Conservation (phyloP, 768 basidiomycete genomes). For the Strobilomyces dryophilus region DNA sequence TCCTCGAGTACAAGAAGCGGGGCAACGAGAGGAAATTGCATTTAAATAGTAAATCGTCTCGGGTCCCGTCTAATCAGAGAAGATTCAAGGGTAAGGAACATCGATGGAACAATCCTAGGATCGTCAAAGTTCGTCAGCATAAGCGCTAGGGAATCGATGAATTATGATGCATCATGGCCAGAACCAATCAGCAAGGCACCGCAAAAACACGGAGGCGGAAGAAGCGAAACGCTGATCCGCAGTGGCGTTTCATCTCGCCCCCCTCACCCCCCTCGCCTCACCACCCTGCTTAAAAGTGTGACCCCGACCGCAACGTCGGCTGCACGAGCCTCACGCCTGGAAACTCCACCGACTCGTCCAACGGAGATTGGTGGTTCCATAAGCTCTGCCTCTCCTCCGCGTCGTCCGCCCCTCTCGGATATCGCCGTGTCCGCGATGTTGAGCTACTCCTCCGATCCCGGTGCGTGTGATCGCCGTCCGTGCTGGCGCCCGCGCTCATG, state of each 20-base stretch:
- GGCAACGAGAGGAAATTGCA: too few species aligned
- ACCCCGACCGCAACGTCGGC: slow-evolving; percentile 13
- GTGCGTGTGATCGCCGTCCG: slow-evolving; percentile 12
- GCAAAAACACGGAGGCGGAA: too few species aligned
- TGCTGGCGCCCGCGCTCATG: not conserved
- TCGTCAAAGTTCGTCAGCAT: too few species aligned
- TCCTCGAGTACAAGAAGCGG: too few species aligned
- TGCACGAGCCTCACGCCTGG: slow-evolving; percentile 41
- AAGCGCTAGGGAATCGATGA: too few species aligned
- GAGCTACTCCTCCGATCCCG: slow-evolving; percentile 35
- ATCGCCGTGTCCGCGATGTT: slow-evolving; percentile 46
- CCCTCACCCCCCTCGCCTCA: not conserved
- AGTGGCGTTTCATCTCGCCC: not conserved
- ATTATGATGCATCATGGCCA: too few species aligned
- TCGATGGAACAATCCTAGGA: too few species aligned
- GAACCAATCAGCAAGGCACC: too few species aligned
- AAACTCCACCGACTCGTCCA: slow-evolving; percentile 12
- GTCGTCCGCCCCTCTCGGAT: slow-evolving; percentile 48
- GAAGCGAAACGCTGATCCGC: too few species aligned
- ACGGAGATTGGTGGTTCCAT: slow-evolving; percentile 36
- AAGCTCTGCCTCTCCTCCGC: slow-evolving; percentile 58
- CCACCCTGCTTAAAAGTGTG: slow-evolving; percentile 17
- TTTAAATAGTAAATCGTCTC: too few species aligned
- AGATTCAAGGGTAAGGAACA: too few species aligned
- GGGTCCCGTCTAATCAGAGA: too few species aligned